Evolutionary conservation across 2,329 filamentous ascomycete genomes (phyloP).

Genomic region (Hymenoscyphus scutula): DNA sequence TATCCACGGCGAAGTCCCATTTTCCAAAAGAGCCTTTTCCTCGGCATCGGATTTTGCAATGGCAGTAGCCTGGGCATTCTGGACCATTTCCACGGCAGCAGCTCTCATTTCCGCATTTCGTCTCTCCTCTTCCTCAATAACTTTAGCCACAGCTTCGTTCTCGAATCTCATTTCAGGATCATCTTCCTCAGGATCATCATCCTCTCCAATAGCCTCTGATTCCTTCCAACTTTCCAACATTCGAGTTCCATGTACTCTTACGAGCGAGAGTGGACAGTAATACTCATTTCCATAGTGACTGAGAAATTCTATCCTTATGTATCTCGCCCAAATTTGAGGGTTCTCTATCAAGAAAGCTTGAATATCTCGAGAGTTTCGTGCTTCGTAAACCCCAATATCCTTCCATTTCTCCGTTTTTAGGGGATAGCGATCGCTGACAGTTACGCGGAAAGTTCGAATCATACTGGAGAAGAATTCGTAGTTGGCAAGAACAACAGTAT

Average conservation of each 20-base stretch:
- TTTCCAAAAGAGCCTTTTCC: conserved; percentile 4
- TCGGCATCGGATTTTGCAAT: conserved; percentile 15
- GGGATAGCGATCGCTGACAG: conserved; percentile 91
- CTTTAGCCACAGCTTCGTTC: conserved; percentile 37
- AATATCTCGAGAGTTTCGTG: conserved; percentile 87
- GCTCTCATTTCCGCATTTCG: conserved; percentile 22
- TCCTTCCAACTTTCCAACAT: conserved; percentile 94
- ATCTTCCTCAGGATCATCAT: conserved; percentile 44
- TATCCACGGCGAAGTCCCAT: conserved; percentile 22
- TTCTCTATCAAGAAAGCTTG: conserved; percentile 94
- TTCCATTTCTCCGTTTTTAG: conserved; percentile 92
- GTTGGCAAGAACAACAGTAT: conserved; percentile 95
- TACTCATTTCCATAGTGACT: conserved; percentile 95
- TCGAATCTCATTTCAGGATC: conserved; percentile 27
- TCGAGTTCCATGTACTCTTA: conserved; percentile 88
- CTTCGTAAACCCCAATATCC: conserved; percentile 82
- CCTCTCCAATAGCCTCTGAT: conserved; percentile 68
- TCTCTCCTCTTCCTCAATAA: conserved; percentile 32
- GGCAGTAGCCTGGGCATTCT: conserved; percentile 36
- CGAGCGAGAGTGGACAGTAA: conserved; percentile 87
- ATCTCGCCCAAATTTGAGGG: conserved; percentile 92
- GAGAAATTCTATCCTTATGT: conserved; percentile 86
- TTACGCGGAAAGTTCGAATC: conserved; percentile 85
- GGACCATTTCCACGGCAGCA: conserved; percentile 10
- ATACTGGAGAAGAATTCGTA: conserved; percentile 99